Evolutionary conservation across 768 basidiomycete genomes (phyloP), one percentile per base, ranked within the genome.

Genomic region (Leccinum incarnatum): DNA sequence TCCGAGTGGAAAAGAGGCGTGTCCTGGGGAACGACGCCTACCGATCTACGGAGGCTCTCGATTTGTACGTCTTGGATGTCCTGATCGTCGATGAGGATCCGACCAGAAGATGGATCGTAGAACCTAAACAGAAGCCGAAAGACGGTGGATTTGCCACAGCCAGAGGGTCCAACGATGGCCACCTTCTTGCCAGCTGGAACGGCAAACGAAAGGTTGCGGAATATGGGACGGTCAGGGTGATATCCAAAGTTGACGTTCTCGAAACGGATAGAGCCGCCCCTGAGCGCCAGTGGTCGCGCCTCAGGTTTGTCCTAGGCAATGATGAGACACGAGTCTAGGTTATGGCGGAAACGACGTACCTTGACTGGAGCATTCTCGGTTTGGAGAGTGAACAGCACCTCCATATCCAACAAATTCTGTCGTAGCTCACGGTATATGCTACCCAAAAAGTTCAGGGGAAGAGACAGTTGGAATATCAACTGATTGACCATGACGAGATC

Each of bases 401-500:
- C 96, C 95, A 99, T 98, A 72, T 99, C 97, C 50, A 99, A 82
- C 45, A 99, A 75, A 70, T 94, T 96, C 69, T 99, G 97, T 45
- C 95, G 81, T 74, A 98, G 84, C 71, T 99, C 97, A 51, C 97
- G 92, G 68, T 99, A 99, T 53, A 99, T 95, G 2, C 95, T 93
- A 1, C 93, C 97, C 59, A 99, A 77, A 76, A 99, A 99, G 75
- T 98, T 98, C 60, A 99, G 85, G 4, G 97, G 97, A 32, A 98
- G 77, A 0, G 95, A 97, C 0, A 99, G 78, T 69, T 99, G 97
- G 79, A 99, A 99, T 34, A 98, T 94, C 25, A 99, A 82, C 69
- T 98, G 96, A 73, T 99, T 99, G 65, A 97, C 90, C 96, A 99
- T 98, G 65, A 99, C 97, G 14, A 99, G 83, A 68, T 99, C 97